Evolutionary conservation across 129 eudicot species (phyloP).

Genomic region (Lonicera japonica): DNA sequence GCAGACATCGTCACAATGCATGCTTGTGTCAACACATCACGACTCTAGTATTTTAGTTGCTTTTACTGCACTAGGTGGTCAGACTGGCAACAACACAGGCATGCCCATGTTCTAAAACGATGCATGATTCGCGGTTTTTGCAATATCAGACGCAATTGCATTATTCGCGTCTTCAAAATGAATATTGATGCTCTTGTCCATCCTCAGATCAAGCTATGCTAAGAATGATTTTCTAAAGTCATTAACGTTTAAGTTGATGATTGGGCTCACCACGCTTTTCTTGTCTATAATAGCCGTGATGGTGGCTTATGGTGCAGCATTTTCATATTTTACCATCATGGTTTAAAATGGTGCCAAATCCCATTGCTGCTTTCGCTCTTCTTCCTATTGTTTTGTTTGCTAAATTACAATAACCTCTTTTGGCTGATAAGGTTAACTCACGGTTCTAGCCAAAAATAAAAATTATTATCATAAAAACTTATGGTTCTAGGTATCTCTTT

Average conservation of each 20-base stretch:
- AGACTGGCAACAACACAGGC: constrained; percentile 13
- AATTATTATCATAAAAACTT: too few species aligned
- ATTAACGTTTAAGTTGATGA: constrained; percentile 18
- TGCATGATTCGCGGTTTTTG: constrained; percentile 18
- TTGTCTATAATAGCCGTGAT: constrained; percentile 27
- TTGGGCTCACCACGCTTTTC: constrained; percentile 19
- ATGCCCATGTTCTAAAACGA: constrained; percentile 6
- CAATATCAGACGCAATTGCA: constrained; percentile 28
- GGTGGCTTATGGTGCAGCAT: constrained; percentile 23
- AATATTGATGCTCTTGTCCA: constrained; percentile 21
- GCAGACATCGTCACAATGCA: constrained; percentile 23
- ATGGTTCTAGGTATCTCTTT: too few species aligned
- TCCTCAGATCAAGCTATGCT: constrained; percentile 26
- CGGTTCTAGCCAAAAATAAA: neutral
- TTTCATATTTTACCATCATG: constrained; percentile 16
- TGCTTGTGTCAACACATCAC: constrained; percentile 27
- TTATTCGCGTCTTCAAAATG: constrained; percentile 20
- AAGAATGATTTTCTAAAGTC: constrained; percentile 20
- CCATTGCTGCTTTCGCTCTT: constrained; percentile 8
- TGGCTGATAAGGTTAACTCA: constrained; percentile 13
- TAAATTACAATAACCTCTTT: constrained; percentile 16
- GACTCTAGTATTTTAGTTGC: constrained; percentile 29
- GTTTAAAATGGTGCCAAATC: constrained; percentile 21
- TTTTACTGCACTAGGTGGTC: constrained; percentile 27
- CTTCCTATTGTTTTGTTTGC: constrained; percentile 15